Evolutionary conservation across 78 protist genomes (phyloP).

Genomic region (Dictyostelium firmibasis): DNA sequence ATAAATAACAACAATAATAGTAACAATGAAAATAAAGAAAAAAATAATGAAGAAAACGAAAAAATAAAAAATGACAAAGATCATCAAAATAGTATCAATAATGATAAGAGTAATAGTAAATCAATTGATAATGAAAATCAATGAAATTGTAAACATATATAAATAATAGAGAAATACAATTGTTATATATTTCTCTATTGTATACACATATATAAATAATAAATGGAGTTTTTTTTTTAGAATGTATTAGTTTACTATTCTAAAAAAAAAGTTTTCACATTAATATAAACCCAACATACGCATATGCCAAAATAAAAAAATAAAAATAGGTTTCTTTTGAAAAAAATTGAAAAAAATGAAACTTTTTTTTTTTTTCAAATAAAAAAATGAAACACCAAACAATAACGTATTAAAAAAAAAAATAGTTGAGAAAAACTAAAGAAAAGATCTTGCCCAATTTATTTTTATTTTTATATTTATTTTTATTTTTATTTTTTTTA

Average conservation of each 20-base stretch:
- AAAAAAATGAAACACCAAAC: too few species aligned
- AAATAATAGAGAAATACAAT: too few species aligned
- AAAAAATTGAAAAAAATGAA: neutral
- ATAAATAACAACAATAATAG: neutral
- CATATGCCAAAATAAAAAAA: neutral
- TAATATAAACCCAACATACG: neutral
- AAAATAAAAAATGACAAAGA: neutral
- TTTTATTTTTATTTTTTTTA: neutral
- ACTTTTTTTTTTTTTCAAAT: neutral
- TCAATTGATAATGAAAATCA: neutral
- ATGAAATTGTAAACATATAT: neutral
- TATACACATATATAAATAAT: neutral
- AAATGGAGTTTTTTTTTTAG: neutral
- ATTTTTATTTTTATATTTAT: too few species aligned
- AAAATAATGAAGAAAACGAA: neutral
- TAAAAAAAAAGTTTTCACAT: neutral
- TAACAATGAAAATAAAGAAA: neutral
- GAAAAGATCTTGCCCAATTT: too few species aligned
- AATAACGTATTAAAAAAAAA: too few species aligned
- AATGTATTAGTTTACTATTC: neutral
- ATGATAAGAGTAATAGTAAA: neutral
- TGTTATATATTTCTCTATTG: too few species aligned
- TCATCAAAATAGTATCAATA: neutral
- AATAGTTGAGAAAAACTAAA: too few species aligned
- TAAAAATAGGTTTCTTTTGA: too few species aligned